Evolutionary conservation across 2,329 filamentous ascomycete species (phyloP), one percentile per base, ranked within the genome.

Genomic region (Ophiostoma fasciatum): DNA sequence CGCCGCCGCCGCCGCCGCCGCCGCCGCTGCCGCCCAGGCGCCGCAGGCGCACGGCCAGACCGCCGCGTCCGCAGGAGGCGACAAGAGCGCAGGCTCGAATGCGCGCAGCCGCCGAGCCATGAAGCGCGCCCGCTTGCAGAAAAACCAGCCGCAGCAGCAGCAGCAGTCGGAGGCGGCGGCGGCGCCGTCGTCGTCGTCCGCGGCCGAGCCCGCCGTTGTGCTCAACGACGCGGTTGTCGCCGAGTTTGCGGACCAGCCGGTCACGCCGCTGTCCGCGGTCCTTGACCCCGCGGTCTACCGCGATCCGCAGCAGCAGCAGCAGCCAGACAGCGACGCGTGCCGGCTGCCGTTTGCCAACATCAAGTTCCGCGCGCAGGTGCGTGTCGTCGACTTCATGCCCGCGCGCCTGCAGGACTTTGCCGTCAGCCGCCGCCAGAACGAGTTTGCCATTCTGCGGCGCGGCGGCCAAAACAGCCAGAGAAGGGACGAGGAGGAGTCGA

Each of bases 331-430:
- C 13, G 37, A 58, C 31, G 36, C 48, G 13, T 46, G 57, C 3
- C 50, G 45, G 4, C 27, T 87, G 0, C 82, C 85, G 0, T 93
- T 93, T 48, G 64, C 75, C 38, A 84, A 87, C 49, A 60, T 68
- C 38, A 80, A 74, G 28, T 85, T 85, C 51, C 71, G 74, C 31
- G 62, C 73, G 17, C 64, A 68, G 23, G 76, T 82, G 25, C 77
- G 82, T n/a, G 77, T 93, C 2, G 68, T 93, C 25, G 82, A 94
- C 56, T 94, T 82, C 53, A 72, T 68, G 39, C 88, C 88, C 0
- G 57, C 64, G 3, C 63, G 64, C 1, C 58, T 94, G 1, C 68
- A 75, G 43, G 72, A 88, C 39, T 94, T 94, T 51, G 63, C 79
- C 4, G 55, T 53, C 21, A 61, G 62, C 37, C 60, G 57, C 28